Conservation (phyloP, 257 asterid genomes). For the Ajuga chamaepitys region DNA sequence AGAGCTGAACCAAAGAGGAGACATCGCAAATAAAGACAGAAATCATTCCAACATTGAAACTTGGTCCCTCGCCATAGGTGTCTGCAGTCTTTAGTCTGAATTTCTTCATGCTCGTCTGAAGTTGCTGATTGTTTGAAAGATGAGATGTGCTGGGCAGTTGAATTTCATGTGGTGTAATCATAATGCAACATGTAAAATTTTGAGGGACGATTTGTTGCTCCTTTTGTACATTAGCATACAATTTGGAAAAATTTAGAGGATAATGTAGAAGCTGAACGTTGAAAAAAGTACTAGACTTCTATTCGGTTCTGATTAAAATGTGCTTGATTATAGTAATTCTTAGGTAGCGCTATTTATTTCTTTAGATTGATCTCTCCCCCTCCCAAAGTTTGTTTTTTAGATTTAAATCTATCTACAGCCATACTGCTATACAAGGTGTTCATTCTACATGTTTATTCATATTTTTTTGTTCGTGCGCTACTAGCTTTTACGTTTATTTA, state of each 20-base stretch:
- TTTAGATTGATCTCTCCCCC: no score
- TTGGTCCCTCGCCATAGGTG: not conserved
- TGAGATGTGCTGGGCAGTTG: not conserved
- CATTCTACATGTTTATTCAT: no score
- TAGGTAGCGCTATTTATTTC: not conserved
- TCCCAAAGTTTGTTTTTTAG: no score
- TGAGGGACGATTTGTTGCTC: not conserved
- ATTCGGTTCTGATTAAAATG: not conserved
- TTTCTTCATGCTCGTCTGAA: not conserved
- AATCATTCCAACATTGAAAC: not conserved
- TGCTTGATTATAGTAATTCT: not conserved
- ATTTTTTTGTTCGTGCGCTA: no score
- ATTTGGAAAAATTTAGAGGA: not conserved
- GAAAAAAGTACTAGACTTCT: not conserved
- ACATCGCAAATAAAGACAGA: conserved; percentile 52
- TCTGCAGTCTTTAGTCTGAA: not conserved
- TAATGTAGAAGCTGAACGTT: conserved; percentile 10
- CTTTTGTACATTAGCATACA: conserved; percentile 1
- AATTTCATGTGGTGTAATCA: conserved; percentile 10
- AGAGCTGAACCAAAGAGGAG: conserved; percentile 89
- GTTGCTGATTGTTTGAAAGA: conserved; percentile 1
- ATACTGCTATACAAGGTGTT: no score
- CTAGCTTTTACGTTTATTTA: no score
- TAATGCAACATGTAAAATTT: conserved; percentile 9
- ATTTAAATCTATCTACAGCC: no score